Evolutionary conservation across 768 basidiomycete genomes (phyloP).

Genomic region (Astraeus odoratus): DNA sequence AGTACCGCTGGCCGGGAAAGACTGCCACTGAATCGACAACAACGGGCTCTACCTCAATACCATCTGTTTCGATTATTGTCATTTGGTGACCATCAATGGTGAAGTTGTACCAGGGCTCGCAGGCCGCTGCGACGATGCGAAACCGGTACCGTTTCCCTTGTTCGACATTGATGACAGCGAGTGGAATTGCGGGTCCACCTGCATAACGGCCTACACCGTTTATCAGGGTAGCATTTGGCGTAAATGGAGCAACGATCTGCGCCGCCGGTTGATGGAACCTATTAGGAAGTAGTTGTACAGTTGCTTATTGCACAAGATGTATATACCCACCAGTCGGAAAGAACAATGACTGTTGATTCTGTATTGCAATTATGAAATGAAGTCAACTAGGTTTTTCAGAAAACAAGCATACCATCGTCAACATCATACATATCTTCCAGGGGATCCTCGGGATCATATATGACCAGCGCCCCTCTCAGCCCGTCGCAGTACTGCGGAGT

Average conservation of each 20-base stretch:
- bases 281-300: too few species aligned
- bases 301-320: too few species aligned
- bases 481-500: conserved; percentile 33
- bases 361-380: conserved; percentile 4
- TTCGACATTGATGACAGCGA: background rate
- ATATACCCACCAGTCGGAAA: conserved; percentile 38
- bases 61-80: conserved; percentile 32
- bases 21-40: conserved; percentile 31
- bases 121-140: conserved; percentile 17
- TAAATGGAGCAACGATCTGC: too few species aligned
- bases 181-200: background rate
- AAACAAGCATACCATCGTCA: conserved; percentile 30
- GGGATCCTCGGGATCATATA: conserved; percentile 39
- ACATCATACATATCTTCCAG: conserved; percentile 32
- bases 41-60: conserved; percentile 18
- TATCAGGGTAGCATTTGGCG: too few species aligned
- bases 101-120: conserved; percentile 14
- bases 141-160: background rate
- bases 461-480: conserved; percentile 26
- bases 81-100: conserved; percentile 15
- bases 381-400: background rate
- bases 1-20: conserved; percentile 30
- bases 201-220: background rate
- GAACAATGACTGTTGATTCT: conserved; percentile 36
- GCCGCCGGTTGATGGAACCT: too few species aligned